A percentile compares a stretch with the other conserved stretches of the same genome.
Conservation (phyloP, 805 yeast species). For the Spathaspora gorwiae region DNA sequence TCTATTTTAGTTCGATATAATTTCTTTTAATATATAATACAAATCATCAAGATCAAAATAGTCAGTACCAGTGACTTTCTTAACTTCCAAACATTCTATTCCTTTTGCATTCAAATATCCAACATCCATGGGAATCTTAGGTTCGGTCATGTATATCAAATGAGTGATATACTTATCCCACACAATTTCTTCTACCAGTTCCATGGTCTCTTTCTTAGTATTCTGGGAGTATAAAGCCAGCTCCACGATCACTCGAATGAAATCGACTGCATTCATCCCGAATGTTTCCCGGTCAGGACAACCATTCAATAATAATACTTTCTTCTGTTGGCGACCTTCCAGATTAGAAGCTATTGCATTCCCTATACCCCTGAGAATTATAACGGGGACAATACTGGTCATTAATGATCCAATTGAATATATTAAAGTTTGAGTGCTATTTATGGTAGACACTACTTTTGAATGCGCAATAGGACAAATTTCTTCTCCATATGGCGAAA, state of each 20-base stretch:
- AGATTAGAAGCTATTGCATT: slow-evolving; percentile 42
- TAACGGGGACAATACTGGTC: slow-evolving; percentile 81
- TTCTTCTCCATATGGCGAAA: slow-evolving; percentile 85
- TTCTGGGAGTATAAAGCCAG: slow-evolving; percentile 52
- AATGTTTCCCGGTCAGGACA: slow-evolving; percentile 74
- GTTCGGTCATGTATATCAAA: slow-evolving; percentile 48
- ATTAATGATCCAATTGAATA: slow-evolving; percentile 85
- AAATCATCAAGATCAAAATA: slow-evolving; percentile 43
- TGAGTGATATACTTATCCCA: slow-evolving; percentile 59
- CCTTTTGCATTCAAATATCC: slow-evolving; percentile 37
- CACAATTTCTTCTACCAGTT: slow-evolving; percentile 8
- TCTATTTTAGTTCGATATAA: slow-evolving; percentile 2
- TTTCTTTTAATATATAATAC: slow-evolving; percentile 18
- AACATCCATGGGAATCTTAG: slow-evolving; percentile 50
- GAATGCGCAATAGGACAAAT: slow-evolving; percentile 70
- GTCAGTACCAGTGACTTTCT: slow-evolving; percentile 17
- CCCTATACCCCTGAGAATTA: slow-evolving; percentile 70
- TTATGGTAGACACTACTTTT: slow-evolving; percentile 50
- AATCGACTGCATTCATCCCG: slow-evolving; percentile 59
- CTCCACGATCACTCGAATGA: slow-evolving; percentile 49
- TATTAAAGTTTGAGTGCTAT: slow-evolving; percentile 50
- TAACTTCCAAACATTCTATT: slow-evolving; percentile 43
- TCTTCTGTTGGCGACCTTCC: slow-evolving; percentile 7
- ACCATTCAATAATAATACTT: slow-evolving; percentile 68
- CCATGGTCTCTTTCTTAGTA: slow-evolving; percentile 4